Percentiles rank a stretch among this genome's conserved stretches.
Evolutionary conservation across 305 asterid species (phyloP).

Genomic region (Ajuga reptans): DNA sequence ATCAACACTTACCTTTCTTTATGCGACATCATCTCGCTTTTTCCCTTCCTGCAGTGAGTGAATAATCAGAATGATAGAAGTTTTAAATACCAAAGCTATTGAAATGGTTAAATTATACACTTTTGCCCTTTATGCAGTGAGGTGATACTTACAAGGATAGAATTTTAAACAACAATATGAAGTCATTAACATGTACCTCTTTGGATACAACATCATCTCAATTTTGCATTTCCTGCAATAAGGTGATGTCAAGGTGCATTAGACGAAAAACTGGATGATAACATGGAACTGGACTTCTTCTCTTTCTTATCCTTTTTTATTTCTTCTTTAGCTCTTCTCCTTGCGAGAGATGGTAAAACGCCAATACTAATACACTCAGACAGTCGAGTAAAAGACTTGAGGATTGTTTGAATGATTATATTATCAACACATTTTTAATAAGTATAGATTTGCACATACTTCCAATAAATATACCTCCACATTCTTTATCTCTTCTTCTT

Average conservation of each 20-base stretch:
- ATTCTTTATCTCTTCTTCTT: not conserved
- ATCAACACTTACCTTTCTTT: slow-evolving; percentile 25
- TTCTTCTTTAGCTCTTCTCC: not conserved
- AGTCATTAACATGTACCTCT: slow-evolving; percentile 20
- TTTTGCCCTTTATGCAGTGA: slow-evolving; percentile 30
- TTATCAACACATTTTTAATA: not conserved
- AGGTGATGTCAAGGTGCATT: slow-evolving; percentile 2
- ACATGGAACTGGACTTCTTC: not conserved
- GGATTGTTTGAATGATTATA: not conserved
- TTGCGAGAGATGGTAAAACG: slow-evolving; percentile 9
- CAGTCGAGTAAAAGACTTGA: not conserved
- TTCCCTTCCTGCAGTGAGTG: slow-evolving; percentile 28
- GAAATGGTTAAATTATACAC: not conserved
- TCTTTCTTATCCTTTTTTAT: not conserved
- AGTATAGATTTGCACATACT: not conserved
- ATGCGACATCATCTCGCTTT: slow-evolving; percentile 19
- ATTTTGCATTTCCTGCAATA: slow-evolving; percentile 30
- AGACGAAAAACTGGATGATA: slow-evolving; percentile 1
- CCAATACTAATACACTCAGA: not conserved
- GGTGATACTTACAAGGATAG: slow-evolving; percentile 10
- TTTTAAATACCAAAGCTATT: not conserved
- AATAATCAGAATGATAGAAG: slow-evolving; percentile 16
- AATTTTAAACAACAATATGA: not conserved
- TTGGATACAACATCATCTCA: slow-evolving; percentile 19
- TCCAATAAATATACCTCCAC: not conserved